phyloP scores from a whole-genome alignment of 2,329 filamentous ascomycete genomes.

The Fusarium concolor region DNA sequence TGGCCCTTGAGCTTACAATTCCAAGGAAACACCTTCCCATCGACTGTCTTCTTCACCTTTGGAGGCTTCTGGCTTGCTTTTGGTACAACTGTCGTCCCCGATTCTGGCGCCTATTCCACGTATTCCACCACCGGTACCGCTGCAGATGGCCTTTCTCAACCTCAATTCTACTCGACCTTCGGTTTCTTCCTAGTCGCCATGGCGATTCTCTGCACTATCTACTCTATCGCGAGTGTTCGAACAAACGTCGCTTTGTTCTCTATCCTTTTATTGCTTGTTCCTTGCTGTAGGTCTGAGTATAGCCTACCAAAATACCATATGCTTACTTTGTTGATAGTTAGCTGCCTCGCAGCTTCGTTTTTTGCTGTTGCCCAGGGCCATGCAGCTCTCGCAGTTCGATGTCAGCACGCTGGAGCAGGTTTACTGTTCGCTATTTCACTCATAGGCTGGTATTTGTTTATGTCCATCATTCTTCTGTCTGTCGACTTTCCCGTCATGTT shows the following conservation, averaged over 20 bases:
- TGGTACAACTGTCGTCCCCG: constrained; percentile 61
- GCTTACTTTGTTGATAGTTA: constrained; percentile 31
- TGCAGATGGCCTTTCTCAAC: constrained; percentile 54
- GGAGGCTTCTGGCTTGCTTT: constrained; percentile 65
- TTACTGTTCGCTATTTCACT: constrained; percentile 41
- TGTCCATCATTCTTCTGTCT: constrained; percentile 59
- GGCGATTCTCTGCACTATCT: constrained; percentile 70
- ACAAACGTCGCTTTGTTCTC: constrained; percentile 71
- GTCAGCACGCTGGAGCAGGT: constrained; percentile 47
- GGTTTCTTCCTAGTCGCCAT: constrained; percentile 72
- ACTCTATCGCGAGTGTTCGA: constrained; percentile 71
- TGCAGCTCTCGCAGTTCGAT: constrained; percentile 21
- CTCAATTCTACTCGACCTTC: constrained; percentile 62
- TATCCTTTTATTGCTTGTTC: constrained; percentile 69
- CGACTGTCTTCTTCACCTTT: constrained; percentile 62
- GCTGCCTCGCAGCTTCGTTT: constrained; percentile 48
- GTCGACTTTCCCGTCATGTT: constrained; percentile 64
- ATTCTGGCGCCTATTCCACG: constrained; percentile 57
- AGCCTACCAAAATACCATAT: fast-evolving
- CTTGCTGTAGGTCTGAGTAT: constrained; percentile 42
- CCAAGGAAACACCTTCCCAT: constrained; percentile 63
- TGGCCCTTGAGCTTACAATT: not conserved
- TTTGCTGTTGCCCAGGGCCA: constrained; percentile 43
- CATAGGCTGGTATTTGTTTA: constrained; percentile 64
- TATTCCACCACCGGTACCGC: constrained; percentile 49